Conservation (phyloP, 495 filamentous ascomycete genomes). For the Neurospora discreta region DNA sequence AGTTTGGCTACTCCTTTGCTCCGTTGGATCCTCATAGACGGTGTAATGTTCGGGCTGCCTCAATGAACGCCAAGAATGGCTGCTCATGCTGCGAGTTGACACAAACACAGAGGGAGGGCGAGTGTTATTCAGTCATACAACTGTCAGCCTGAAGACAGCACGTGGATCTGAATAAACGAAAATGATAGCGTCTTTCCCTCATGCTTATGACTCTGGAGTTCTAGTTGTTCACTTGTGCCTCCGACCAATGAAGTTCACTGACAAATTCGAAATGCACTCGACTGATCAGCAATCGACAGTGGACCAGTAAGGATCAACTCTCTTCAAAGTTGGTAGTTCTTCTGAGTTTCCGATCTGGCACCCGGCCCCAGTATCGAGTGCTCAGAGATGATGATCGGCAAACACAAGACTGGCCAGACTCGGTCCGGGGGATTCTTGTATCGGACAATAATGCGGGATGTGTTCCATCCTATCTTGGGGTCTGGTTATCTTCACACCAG, state of each 20-base stretch:
- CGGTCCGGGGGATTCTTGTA: neutral
- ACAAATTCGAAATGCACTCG: neutral
- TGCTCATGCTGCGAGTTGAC: neutral
- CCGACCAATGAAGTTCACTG: neutral
- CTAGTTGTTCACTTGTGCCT: no score
- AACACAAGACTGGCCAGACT: neutral
- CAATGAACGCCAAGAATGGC: neutral
- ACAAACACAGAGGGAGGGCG: neutral
- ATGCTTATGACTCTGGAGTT: neutral
- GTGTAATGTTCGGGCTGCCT: neutral
- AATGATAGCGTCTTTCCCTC: neutral
- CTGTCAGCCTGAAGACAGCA: neutral
- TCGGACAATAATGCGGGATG: neutral
- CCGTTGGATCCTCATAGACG: neutral
- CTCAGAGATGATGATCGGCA: neutral
- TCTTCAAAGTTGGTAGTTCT: neutral
- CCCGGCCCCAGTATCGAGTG: neutral
- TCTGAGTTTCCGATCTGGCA: neutral
- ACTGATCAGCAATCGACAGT: neutral
- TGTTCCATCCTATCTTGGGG: neutral
- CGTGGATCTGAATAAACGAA: neutral
- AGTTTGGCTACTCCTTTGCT: neutral
- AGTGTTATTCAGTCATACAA: neutral
- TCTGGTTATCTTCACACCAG: neutral
- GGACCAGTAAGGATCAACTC: neutral